These are phyloP conservation scores for Leccinum pellstonianum DNA, from an alignment of 768 basidiomycete species.

Conservation along the genomic window DNA sequence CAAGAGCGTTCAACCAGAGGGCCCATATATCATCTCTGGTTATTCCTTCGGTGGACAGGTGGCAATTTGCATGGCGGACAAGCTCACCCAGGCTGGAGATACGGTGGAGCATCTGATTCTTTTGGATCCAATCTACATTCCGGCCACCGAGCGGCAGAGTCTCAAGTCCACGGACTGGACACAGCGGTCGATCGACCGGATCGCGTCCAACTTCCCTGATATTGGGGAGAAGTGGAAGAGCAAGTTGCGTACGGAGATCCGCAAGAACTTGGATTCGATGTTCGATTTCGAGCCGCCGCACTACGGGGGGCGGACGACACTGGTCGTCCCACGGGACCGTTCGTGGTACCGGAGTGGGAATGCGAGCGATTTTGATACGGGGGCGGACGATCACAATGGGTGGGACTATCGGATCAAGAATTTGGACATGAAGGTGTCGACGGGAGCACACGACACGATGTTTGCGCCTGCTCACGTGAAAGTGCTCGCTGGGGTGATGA, in stretches of 20 bases:
- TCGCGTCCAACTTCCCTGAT: conserved; percentile 32
- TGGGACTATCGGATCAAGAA: conserved; percentile 30
- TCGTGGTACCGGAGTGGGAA: conserved; percentile 33
- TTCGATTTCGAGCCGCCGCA: conserved; percentile 32
- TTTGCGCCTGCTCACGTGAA: conserved; percentile 34
- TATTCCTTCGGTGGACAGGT: conserved; percentile 33
- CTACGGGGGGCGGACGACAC: conserved; percentile 24
- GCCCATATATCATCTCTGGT: conserved; percentile 27
- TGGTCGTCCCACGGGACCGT: conserved; percentile 32
- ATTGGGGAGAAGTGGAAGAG: conserved; percentile 33
- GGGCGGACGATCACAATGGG: conserved; percentile 32
- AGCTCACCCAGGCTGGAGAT: conserved; percentile 24
- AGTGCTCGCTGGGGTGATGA: conserved; percentile 27
- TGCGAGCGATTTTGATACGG: conserved; percentile 31
- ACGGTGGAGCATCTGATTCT: conserved; percentile 26
- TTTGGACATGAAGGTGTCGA: conserved; percentile 28
- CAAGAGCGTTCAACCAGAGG: conserved; percentile 24
- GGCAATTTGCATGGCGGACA: conserved; percentile 29
- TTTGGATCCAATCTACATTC: conserved; percentile 33
- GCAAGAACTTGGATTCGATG: conserved; percentile 34
- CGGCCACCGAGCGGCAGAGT: conserved; percentile 26
- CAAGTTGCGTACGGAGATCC: conserved; percentile 30
- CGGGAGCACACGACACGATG: conserved; percentile 32
- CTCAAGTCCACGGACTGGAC: conserved; percentile 33
- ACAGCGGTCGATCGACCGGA: conserved; percentile 31